Evolutionary conservation across 2,329 filamentous ascomycete species (phyloP), one percentile per base, ranked within the genome.

Genomic region (Apiospora sp.): DNA sequence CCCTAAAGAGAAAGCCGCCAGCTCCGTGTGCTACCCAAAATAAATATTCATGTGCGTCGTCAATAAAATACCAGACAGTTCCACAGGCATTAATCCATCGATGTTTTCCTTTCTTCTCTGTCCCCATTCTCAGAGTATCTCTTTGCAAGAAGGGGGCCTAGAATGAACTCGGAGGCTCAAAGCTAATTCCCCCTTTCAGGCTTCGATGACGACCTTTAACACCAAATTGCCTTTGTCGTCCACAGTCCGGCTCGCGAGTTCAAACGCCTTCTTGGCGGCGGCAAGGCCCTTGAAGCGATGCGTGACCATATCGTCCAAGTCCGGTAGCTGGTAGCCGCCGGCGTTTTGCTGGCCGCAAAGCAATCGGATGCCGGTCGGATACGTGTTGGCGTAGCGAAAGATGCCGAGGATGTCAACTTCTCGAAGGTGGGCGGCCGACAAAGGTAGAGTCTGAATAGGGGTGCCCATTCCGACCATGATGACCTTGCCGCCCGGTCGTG

Each of bases 391-490:
- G 76, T 95, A 95, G 70, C 93, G 88, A 83, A 95, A 94, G 69
- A 94, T 91, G 44, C 93, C 92, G 16, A 94, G 83, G 54, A 95
- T 92, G 78, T 95, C 93, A 67, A 95, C 90, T 83, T 95, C 93
- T 44, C 92, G 88, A 37, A 94, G 84, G 58, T 93, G 92, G 6
- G 92, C 92, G 6, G 91, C 91, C 2, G 91, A 93, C 71, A 95
- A 84, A 0, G 92, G 92, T 10, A 95, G 86, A 0, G 92, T 94
- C 81, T 94, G 92, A 58, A 94, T 88, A 0, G 93, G 92, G 3
- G 90, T 93, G 68, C 93, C 93, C 93, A 95, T 95, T 68, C 93
- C 93, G 19, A 95, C 92, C 83, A 95, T 91, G 79, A 95, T 87
- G 69, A 94, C 87, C 77, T 91, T 92, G 24, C 93, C 93, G 37